phyloP scores from a whole-genome alignment of 1,284 basidiomycete genomes.

The Puccinia coronata region DNA sequence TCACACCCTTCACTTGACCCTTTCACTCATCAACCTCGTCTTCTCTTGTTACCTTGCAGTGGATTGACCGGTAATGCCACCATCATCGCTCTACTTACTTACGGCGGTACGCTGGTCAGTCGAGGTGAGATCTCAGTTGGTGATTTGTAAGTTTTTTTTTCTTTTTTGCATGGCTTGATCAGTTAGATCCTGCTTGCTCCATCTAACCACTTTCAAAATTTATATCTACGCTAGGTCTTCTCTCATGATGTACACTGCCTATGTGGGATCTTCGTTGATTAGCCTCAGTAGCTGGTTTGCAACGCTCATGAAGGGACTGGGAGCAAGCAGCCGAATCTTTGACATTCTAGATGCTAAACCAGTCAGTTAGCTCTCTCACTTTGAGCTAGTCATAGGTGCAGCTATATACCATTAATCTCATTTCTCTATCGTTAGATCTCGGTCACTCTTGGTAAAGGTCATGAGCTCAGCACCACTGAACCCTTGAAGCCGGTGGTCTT shows the following conservation, averaged over 20 bases:
- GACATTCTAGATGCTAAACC: constrained; percentile 74
- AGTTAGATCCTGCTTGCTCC: background rate
- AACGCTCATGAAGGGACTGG: constrained; percentile 70
- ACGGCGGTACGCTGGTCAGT: constrained; percentile 89
- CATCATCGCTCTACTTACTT: constrained; percentile 82
- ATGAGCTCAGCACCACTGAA: constrained; percentile 52
- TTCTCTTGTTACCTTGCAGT: constrained; percentile 65
- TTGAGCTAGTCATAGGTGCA: too few species aligned
- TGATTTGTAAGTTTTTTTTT: constrained; percentile 67
- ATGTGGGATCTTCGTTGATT: constrained; percentile 69
- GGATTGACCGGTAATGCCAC: constrained; percentile 95
- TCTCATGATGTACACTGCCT: constrained; percentile 87
- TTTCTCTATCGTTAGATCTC: constrained; percentile 72
- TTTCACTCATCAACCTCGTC: background rate
- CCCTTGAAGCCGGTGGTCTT: constrained; percentile 71
- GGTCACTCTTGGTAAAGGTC: constrained; percentile 63
- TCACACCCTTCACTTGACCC: constrained; percentile 40
- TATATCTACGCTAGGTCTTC: constrained; percentile 59
- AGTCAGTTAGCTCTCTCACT: constrained; percentile 47
- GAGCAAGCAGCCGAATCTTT: constrained; percentile 89
- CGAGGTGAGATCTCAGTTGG: constrained; percentile 84
- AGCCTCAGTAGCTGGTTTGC: constrained; percentile 61
- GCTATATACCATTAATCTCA: too few species aligned
- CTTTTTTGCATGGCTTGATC: background rate
- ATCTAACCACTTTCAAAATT: background rate